Base-by-base conservation (phyloP, 2,329 filamentous ascomycete species). In the Aspergillus pseudoglaucus region DNA sequence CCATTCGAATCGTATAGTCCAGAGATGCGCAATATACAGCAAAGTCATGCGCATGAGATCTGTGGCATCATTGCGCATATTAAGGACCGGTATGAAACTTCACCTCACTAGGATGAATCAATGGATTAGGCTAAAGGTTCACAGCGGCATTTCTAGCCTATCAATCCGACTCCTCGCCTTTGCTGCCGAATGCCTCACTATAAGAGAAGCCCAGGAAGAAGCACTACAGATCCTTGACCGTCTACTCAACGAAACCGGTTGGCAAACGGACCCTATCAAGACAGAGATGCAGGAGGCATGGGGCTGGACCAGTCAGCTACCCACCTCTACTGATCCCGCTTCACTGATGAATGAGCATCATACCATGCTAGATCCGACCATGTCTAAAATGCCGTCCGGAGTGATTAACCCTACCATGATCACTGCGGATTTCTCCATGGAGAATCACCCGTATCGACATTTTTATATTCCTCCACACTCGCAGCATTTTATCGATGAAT, bases 11-110 rank as follows among this genome's bases (percentile, higher is more conserved):
- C 77, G 33, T 73, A 74, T 15, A 75, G 77, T 2, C 74, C 81
- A 3, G 84, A 89, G 50, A 88, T 91, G 80, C 80, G 79, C 42
- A 75, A 78, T 4, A 77, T 87, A 60, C 83, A 87, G 57, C 75
- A 84, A 43, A 80, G 82, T 52, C 88, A 96, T 62, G 85, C 89
- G 0, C 84, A 87, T 56, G 85, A 90, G 63, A 85, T 95, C 20
- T 96, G 90, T 62, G 91, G 91, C 12, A 94, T 97, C 52, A 83
- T 88, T 20, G 87, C 88, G 2, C 89, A 95, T 62, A 83, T 85
- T 45, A 87, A 90, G 59, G 89, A 95, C 62, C 78, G 81, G 75
- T 79, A 62, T 62, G 20, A 4, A 20, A 20, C 20, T 20, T 20
- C 20, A 20, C 20, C 20, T 20, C 20, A 20, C 20, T 20, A 20